Percentiles rank a stretch among this genome's conserved stretches.
Evolutionary conservation across 2,329 filamentous ascomycete genomes (phyloP).

Genomic region (Gyromitra esculenta): DNA sequence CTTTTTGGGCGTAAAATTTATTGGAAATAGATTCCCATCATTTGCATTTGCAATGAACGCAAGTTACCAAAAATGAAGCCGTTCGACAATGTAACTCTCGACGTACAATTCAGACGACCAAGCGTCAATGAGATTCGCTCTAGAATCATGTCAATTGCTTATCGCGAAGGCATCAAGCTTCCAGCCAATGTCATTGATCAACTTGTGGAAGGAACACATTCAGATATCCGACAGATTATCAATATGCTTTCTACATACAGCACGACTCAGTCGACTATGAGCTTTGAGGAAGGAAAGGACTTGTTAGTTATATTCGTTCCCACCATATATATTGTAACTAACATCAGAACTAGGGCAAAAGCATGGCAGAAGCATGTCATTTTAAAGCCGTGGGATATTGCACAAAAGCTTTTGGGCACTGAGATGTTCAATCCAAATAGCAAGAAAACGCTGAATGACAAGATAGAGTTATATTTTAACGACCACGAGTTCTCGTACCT

Average conservation of each 20-base stretch:
- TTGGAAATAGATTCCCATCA: slow-evolving; percentile 78
- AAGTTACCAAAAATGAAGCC: slow-evolving; percentile 96
- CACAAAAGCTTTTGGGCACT: slow-evolving; percentile 86
- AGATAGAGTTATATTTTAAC: slow-evolving; percentile 98
- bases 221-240: slow-evolving; percentile 96
- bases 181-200: slow-evolving; percentile 85
- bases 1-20: slow-evolving; percentile 14
- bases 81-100: slow-evolving; percentile 85
- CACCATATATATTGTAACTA: slow-evolving; percentile 16
- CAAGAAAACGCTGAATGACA: slow-evolving; percentile 91
- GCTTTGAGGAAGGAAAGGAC: slow-evolving; percentile 84
- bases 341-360: slow-evolving; percentile 66
- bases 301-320: slow-evolving; percentile 68
- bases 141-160: slow-evolving; percentile 93
- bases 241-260: slow-evolving; percentile 98
- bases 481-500: slow-evolving; percentile 97
- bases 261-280: slow-evolving; percentile 80
- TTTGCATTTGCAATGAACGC: slow-evolving; percentile 97
- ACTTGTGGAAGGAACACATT: slow-evolving; percentile 92
- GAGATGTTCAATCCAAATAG: slow-evolving; percentile 85
- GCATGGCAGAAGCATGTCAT: slow-evolving; percentile 98
- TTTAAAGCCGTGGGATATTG: slow-evolving; percentile 98
- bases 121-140: slow-evolving; percentile 91
- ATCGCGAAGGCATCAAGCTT: slow-evolving; percentile 87
- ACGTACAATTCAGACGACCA: slow-evolving; percentile 86